These are phyloP conservation scores for Cutaneotrichosporon sp. DNA, from an alignment of 1,284 basidiomycete species.

Conservation along the genomic window DNA sequence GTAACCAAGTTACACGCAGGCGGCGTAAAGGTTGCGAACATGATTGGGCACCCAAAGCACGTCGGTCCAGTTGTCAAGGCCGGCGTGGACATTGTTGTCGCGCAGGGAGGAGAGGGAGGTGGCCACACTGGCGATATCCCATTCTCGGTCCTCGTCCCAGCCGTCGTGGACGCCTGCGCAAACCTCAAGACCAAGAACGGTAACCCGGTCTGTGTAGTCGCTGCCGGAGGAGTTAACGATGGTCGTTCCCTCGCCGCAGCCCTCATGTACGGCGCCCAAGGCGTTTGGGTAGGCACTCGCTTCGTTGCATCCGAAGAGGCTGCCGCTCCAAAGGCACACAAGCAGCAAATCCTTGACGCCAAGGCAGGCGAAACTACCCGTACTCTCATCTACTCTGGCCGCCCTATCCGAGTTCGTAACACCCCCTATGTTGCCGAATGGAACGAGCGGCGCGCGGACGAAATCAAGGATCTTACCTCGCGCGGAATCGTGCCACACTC, in stretches of 20 bases:
- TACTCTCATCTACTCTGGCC: conserved; percentile 81
- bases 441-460: conserved; percentile 49
- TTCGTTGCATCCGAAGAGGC: conserved; percentile 73
- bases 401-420: conserved; percentile 76
- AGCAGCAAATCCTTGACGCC: conserved; percentile 60
- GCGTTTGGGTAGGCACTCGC: conserved; percentile 84
- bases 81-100: conserved; percentile 83
- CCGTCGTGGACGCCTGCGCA: conserved; percentile 75
- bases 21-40: conserved; percentile 75
- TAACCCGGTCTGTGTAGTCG: conserved; percentile 73
- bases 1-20: conserved; percentile 77
- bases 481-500: conserved; percentile 73
- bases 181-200: conserved; percentile 71
- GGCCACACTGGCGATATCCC: conserved; percentile 58
- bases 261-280: conserved; percentile 77
- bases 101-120: conserved; percentile 82
- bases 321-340: conserved; percentile 75
- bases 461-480: conserved; percentile 64
- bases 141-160: conserved; percentile 56
- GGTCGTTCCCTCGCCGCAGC: conserved; percentile 80
- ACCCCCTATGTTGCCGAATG: conserved; percentile 78
- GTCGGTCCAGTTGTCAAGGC: conserved; percentile 72
- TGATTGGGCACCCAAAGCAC: conserved; percentile 88
- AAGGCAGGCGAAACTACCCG: conserved; percentile 58
- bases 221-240: conserved; percentile 83